These are phyloP conservation scores for Aspergillus clavatus DNA, from an alignment of 2,329 filamentous ascomycete species.

Conservation along the genomic window DNA sequence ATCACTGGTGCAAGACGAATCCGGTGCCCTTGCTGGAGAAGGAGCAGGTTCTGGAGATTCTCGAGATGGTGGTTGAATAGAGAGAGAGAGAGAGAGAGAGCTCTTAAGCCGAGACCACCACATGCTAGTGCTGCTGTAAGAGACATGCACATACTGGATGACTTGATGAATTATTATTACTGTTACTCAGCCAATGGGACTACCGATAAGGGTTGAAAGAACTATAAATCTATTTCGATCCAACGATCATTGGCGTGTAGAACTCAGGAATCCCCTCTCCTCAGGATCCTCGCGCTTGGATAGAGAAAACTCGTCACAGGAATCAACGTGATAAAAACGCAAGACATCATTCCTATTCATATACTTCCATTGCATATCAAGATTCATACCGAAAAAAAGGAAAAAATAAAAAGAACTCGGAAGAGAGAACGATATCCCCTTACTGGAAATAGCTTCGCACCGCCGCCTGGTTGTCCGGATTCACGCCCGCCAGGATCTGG, in stretches of 20 bases:
- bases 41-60: constrained; percentile 49
- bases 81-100: too few relatives aligned
- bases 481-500: constrained; percentile 69
- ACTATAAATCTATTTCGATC: not conserved
- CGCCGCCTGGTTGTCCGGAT: constrained; percentile 72
- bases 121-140: too few relatives aligned
- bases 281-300: not conserved
- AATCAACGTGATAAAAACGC: not conserved
- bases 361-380: constrained; percentile 1
- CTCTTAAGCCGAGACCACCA: too few relatives aligned
- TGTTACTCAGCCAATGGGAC: too few relatives aligned
- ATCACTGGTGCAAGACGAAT: constrained; percentile 50
- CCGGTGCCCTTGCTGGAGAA: constrained; percentile 46
- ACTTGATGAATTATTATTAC: too few relatives aligned
- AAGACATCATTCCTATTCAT: not conserved
- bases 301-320: not conserved
- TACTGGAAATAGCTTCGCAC: constrained; percentile 76
- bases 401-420: constrained; percentile 1
- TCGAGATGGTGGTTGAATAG: constrained; percentile 39
- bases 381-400: constrained; percentile 3
- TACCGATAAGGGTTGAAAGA: too few relatives aligned
- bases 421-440: constrained; percentile 8
- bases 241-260: too few relatives aligned
- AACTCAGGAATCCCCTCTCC: too few relatives aligned
- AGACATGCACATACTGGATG: too few relatives aligned